Percentiles rank a stretch among this genome's conserved stretches.
Evolutionary conservation across 2,329 filamentous ascomycete genomes (phyloP).

Genomic region (Harringtonia lauricola): DNA sequence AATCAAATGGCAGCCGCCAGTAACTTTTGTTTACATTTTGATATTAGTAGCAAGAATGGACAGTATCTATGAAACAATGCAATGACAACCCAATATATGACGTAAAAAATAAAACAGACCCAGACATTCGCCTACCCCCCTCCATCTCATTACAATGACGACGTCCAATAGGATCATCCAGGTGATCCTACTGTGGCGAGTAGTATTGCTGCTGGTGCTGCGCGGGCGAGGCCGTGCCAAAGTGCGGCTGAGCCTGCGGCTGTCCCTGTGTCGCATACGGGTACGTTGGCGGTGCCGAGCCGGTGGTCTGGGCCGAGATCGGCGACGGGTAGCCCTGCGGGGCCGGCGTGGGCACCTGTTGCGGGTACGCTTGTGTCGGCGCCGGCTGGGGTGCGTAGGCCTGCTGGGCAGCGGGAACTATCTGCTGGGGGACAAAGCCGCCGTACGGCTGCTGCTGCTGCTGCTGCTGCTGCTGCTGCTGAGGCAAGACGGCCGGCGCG

Average conservation of each 20-base stretch:
- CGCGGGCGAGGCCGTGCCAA: not conserved
- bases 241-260: slow-evolving; percentile 2
- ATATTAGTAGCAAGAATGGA: no score
- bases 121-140: no score
- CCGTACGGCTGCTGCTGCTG: not conserved
- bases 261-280: slow-evolving; percentile 1
- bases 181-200: not conserved
- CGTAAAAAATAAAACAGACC: not conserved
- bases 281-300: not conserved
- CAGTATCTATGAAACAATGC: no score
- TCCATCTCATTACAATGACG: no score
- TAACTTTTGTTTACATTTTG: no score
- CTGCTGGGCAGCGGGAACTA: not conserved
- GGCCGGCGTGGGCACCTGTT: not conserved
- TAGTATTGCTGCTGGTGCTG: not conserved
- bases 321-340: not conserved
- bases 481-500: no score
- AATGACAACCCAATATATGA: no score
- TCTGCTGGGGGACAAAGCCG: not conserved
- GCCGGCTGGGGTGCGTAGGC: no score
- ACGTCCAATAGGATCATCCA: no score
- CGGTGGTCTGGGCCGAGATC: not conserved
- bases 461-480: not conserved
- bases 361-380: not conserved
- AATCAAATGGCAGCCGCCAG: no score